Conservation (phyloP, 225 moss, liverwort and hornwort species). For the Asterella californica region DNA sequence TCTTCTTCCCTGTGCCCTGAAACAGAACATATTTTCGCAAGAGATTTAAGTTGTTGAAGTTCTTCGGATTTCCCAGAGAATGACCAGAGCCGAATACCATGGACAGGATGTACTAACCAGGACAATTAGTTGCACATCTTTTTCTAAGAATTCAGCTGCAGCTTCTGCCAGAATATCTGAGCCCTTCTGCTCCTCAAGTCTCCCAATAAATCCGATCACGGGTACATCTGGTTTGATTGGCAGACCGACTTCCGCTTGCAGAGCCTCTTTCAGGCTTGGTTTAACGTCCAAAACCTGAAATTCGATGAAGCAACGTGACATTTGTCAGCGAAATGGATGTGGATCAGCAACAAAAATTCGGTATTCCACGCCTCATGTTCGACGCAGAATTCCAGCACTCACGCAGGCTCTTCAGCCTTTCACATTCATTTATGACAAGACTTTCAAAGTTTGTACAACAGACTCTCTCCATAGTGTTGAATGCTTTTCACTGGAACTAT, state of each 20-base stretch:
- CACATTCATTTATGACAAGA: too few relatives aligned
- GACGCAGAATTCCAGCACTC: not conserved
- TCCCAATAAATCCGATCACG: constrained; percentile 82
- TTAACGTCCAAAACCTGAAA: constrained; percentile 68
- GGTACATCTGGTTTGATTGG: constrained; percentile 64
- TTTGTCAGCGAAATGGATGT: too few relatives aligned
- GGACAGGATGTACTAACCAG: constrained; percentile 40
- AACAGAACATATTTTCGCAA: not conserved
- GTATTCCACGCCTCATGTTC: not conserved
- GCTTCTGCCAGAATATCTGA: constrained; percentile 85
- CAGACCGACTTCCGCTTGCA: constrained; percentile 88
- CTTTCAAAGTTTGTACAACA: too few relatives aligned
- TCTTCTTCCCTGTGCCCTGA: constrained; percentile 89
- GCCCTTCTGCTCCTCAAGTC: constrained; percentile 93
- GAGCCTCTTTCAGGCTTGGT: constrained; percentile 62
- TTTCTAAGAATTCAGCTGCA: constrained; percentile 59
- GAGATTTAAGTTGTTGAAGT: not conserved
- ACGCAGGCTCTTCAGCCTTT: too few relatives aligned
- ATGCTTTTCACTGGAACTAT: too few relatives aligned
- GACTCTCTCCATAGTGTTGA: too few relatives aligned
- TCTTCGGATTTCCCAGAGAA: not conserved
- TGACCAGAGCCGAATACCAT: not conserved
- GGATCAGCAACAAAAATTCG: not conserved
- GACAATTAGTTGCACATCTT: constrained; percentile 70
- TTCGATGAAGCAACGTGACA: not conserved